These are phyloP conservation scores for Acanthamoeba lenticulata DNA, from an alignment of 208 protist genomes.

Conservation along the genomic window DNA sequence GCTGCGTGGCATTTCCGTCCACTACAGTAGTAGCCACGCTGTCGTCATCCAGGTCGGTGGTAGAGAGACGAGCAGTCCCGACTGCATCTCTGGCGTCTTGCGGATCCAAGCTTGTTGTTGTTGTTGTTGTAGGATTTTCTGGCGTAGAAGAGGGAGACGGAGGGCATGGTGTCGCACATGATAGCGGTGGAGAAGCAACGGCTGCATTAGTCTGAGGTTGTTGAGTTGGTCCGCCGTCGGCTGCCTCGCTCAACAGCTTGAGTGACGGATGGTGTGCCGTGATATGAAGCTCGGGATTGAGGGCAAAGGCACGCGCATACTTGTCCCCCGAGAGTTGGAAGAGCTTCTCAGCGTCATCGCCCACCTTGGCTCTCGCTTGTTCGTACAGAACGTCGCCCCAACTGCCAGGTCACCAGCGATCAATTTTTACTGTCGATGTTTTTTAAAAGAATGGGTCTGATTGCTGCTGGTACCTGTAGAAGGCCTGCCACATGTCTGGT, in stretches of 20 bases:
- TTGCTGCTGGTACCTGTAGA: too few species aligned
- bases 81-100: too few species aligned
- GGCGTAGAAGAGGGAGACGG: too few species aligned
- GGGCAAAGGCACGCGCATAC: not conserved
- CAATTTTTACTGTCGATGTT: too few species aligned
- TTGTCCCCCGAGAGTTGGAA: not conserved
- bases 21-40: not conserved
- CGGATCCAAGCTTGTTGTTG: not conserved
- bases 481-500: not conserved
- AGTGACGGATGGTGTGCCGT: not conserved
- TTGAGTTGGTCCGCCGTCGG: too few species aligned
- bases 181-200: too few species aligned
- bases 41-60: not conserved
- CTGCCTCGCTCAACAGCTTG: too few species aligned
- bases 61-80: too few species aligned
- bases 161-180: too few species aligned
- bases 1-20: not conserved
- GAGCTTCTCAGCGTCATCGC: constrained; percentile 12
- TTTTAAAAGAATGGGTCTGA: too few species aligned
- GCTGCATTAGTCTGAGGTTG: too few species aligned
- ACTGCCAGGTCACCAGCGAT: too few species aligned
- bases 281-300: not conserved
- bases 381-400: constrained; percentile 17
- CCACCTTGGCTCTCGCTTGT: not conserved
- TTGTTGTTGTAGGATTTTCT: not conserved